phyloP scores from a whole-genome alignment of 2,329 filamentous ascomycete species.

The Xylariomycetidae sp. region DNA sequence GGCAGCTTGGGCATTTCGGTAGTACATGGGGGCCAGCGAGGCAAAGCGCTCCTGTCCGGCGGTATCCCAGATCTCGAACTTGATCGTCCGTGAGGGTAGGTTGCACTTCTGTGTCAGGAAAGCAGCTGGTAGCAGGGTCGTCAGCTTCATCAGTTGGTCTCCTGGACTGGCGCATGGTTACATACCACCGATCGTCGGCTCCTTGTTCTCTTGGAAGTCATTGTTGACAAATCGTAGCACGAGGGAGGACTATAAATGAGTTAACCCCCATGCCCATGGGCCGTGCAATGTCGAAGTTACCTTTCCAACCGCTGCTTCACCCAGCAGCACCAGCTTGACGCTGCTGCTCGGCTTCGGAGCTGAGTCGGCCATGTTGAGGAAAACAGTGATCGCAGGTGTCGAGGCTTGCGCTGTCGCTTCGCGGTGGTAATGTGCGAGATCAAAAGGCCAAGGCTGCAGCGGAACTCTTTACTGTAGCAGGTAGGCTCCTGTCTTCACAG shows the following conservation, averaged over 20 bases:
- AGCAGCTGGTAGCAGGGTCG: constrained; percentile 57
- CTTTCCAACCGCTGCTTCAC: constrained; percentile 98
- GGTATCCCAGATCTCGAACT: constrained; percentile 97
- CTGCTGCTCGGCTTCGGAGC: constrained; percentile 96
- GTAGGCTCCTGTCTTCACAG: too few species aligned
- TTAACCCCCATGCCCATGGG: constrained; percentile 11
- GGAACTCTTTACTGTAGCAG: too few species aligned
- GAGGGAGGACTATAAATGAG: constrained; percentile 71
- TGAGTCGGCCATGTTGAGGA: constrained; percentile 61
- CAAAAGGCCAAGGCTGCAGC: constrained; percentile 8
- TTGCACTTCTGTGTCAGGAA: constrained; percentile 99
- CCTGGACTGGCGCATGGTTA: constrained; percentile 10
- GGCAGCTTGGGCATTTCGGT: constrained; percentile 95
- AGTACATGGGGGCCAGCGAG: constrained; percentile 97
- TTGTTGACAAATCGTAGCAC: constrained; percentile 99
- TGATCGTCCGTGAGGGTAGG: constrained; percentile 85
- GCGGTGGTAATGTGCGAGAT: too few species aligned
- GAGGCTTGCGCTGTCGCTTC: too few species aligned
- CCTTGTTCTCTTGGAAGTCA: constrained; percentile 99
- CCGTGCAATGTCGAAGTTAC: constrained; percentile 41
- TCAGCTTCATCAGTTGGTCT: constrained; percentile 8
- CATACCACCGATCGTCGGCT: constrained; percentile 95
- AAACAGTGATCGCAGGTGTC: constrained; percentile 3
- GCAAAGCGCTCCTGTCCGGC: constrained; percentile 97
- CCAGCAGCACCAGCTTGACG: constrained; percentile 96